Evolutionary conservation across 1,284 basidiomycete genomes (phyloP).

Genomic region (Tranzscheliella williamsii): DNA sequence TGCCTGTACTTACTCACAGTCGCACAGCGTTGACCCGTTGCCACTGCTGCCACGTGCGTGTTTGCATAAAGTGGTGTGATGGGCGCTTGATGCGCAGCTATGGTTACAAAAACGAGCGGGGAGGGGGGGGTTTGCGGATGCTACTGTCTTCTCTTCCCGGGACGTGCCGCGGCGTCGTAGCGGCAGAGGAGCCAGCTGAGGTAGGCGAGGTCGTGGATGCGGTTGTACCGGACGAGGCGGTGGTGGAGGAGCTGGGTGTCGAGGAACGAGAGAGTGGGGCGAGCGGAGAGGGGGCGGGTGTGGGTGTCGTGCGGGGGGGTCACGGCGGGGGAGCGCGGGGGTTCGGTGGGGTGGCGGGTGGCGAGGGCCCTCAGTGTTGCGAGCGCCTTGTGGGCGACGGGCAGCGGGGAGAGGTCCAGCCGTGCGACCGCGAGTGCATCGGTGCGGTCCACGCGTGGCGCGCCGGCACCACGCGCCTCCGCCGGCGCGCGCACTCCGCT

Average conservation of each 20-base stretch:
- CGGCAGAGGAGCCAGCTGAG: slow-evolving; percentile 24
- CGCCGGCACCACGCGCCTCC: background rate
- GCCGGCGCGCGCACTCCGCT: background rate
- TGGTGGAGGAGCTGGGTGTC: slow-evolving; percentile 52
- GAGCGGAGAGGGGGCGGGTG: background rate
- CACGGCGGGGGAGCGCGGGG: background rate
- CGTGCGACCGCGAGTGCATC: background rate
- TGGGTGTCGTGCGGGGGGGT: background rate
- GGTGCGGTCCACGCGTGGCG: background rate
- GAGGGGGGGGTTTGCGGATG: too few relatives aligned
- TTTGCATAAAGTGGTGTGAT: too few relatives aligned
- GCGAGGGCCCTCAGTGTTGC: background rate
- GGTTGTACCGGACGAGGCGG: slow-evolving; percentile 27
- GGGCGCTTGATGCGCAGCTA: too few relatives aligned
- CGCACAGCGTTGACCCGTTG: too few relatives aligned
- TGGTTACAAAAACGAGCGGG: too few relatives aligned
- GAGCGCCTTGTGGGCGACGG: background rate
- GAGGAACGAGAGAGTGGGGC: slow-evolving; percentile 22
- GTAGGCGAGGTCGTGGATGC: slow-evolving; percentile 10
- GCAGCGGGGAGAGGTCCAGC: slow-evolving; percentile 1
- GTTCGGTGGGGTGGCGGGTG: background rate
- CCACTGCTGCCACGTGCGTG: too few relatives aligned
- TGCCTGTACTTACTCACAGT: too few relatives aligned
- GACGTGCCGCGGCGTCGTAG: slow-evolving; percentile 6
- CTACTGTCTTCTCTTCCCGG: too few relatives aligned